Evolutionary conservation across 331 rosid genomes (phyloP).

Genomic region (Rhamnella rubrinervis): DNA sequence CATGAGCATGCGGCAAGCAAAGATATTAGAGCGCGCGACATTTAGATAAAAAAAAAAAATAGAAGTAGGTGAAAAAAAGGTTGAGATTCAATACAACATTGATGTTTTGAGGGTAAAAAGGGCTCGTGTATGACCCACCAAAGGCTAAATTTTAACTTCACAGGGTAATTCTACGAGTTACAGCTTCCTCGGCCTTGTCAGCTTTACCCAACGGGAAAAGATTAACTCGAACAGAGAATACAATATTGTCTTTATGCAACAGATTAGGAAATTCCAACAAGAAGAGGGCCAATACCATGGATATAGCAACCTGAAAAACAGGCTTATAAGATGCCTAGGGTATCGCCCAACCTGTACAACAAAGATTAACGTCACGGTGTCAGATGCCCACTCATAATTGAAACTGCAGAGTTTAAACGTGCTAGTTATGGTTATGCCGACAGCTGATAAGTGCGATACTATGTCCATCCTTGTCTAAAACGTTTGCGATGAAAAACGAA

Average conservation of each 20-base stretch:
- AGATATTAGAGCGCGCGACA: too few species aligned
- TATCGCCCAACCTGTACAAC: conserved; percentile 71
- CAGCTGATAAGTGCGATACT: too few species aligned
- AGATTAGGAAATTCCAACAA: conserved; percentile 76
- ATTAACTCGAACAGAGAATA: conserved; percentile 53
- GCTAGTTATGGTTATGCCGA: not conserved
- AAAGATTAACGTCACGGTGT: not conserved
- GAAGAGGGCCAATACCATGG: conserved; percentile 99
- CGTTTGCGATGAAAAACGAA: not conserved
- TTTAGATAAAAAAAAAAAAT: too few species aligned
- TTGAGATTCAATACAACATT: too few species aligned
- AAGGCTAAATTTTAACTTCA: too few species aligned
- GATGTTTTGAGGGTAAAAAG: too few species aligned
- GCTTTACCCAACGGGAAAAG: conserved; percentile 57
- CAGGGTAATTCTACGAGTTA: not conserved
- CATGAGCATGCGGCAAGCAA: too few species aligned
- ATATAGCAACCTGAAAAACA: conserved; percentile 85
- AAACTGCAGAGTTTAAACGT: not conserved
- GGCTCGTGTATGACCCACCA: too few species aligned
- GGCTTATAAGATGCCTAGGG: conserved; percentile 89
- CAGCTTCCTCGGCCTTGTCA: conserved; percentile 44
- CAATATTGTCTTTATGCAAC: conserved; percentile 55
- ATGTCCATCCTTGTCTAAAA: too few species aligned
- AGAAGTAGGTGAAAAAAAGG: too few species aligned
- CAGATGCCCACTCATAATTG: not conserved